Evolutionary conservation across 495 filamentous ascomycete species (phyloP), one percentile per base, ranked within the genome.

Genomic region (Podospora appendiculata): DNA sequence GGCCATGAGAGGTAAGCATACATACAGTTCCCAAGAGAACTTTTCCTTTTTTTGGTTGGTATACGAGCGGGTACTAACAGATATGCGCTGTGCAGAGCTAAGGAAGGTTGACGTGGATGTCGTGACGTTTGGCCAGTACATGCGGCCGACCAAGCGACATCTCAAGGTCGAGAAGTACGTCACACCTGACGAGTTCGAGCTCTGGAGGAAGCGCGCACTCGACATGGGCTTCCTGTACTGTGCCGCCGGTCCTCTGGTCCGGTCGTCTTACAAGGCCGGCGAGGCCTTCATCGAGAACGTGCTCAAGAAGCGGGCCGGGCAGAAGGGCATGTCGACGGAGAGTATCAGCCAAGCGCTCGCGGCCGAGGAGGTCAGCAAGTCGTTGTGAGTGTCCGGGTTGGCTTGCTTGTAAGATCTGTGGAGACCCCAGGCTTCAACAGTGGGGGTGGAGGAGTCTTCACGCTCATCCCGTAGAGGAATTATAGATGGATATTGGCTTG

Each of bases 201-300:
- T 86, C 50, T 97, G 94, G 94, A 79, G 87, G 44, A 77, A 89
- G 70, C 82, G 90, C 38, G 94, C 93, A 8, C 77, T 96, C 13
- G 90, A 95, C 34, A 82, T 97, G 84, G 94, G 93, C 36, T 98
- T 98, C 78, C 65, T 98, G 53, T 97, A 97, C 66, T 93, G 89
- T 67, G 93, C 93, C 5, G 92, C 87, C 41, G 93, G 93, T 5
- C 93, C 93, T 2, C 69, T 98, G 43, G 93, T 98, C 8, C 77
- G 93, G 53, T 94, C 89, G 48, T 91, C 86, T 34, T 98, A 98
- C 70, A 98, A 98, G 73, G 93, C 93, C 10, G 93, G 93, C 8
- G 93, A 98, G 73, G 90, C 89, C 0, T 98, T 98, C 70, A 97
- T 98, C 54, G 94, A 98, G 77, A 97, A 98, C 58, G 93, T 97